Base-by-base conservation (phyloP, 2,329 filamentous ascomycete genomes). In the Davidsoniella eucalypti region DNA sequence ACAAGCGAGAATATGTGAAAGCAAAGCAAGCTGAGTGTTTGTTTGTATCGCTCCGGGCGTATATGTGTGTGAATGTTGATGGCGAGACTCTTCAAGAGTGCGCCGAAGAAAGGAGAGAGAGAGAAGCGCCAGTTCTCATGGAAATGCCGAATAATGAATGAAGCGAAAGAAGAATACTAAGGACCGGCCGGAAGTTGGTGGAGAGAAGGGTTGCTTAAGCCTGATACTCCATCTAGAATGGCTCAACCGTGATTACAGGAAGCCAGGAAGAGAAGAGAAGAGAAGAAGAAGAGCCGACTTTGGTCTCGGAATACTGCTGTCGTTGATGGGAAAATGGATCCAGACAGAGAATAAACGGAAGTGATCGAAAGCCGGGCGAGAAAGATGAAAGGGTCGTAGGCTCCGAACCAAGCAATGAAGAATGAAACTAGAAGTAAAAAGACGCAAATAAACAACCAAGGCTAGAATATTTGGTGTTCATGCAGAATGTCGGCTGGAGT, bases 111-210 rank as follows among this genome's bases (percentile, higher is more conserved):
- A 49, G 23, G 45, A 39, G 16, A 40, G 38, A 17, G 50, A 44
- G 42, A 38, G 45, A 54, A 46, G 49, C 53, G 12, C 50, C 33
- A 33, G 43, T 54, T 55, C 55, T 57, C 50, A 55, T 59, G 44
- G 3, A n/a, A 49, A 25, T 6, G 44, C 37, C 33, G 33, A 47
- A 9, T 9, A 47, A 47, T 33, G 44, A 47, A 39, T 39, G 44
- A 45, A 44, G 33, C 18, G 50, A 52, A 52, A 43, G 38, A 43
- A 47, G 29, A 33, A 12, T 48, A 44, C 41, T 46, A 49, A 52
- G 51, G 51, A 29, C 51, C 51, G 47, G 51, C 51, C 51, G 45
- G 49, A 46, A 33, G 5, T 49, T 42, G 17, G 25, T 26, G 25
- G 47, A n/a, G 4, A 21, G 36, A 49, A 37, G 12, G 39, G 47